phyloP scores from a whole-genome alignment of 768 basidiomycete species.

The Tricholoma bakamatsutake region DNA sequence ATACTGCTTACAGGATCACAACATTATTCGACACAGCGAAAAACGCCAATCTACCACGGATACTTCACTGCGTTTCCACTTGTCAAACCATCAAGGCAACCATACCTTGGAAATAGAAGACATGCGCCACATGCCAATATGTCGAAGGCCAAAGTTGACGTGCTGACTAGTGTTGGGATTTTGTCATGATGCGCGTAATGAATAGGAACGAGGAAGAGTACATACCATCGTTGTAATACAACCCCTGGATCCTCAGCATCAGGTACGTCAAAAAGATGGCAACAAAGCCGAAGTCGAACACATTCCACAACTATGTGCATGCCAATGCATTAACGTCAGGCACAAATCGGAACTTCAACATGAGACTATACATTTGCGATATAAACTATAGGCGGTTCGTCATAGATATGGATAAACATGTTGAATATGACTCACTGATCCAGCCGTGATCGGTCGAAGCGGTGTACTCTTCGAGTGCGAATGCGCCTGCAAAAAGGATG shows the following conservation, averaged over 20 bases:
- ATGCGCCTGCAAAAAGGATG: constrained; percentile 70
- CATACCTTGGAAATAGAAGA: constrained; percentile 74
- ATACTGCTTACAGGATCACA: constrained; percentile 56
- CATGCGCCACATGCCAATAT: constrained; percentile 81
- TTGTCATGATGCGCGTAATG: neutral
- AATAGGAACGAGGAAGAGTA: no score
- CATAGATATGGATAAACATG: neutral
- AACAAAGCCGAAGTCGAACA: constrained; percentile 75
- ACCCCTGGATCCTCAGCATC: constrained; percentile 57
- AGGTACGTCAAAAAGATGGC: constrained; percentile 66
- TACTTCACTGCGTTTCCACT: neutral
- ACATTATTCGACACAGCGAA: constrained; percentile 77
- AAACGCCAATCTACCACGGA: constrained; percentile 55
- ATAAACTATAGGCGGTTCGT: constrained; percentile 49
- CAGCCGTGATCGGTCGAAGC: constrained; percentile 84
- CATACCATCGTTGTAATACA: constrained; percentile 48
- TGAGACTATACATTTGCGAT: constrained; percentile 60
- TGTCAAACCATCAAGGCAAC: neutral
- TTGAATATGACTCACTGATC: constrained; percentile 49
- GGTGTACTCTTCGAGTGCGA: constrained; percentile 83
- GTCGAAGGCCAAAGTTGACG: constrained; percentile 72
- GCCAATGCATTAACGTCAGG: constrained; percentile 1
- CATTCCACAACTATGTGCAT: constrained; percentile 75
- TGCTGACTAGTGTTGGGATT: constrained; percentile 24
- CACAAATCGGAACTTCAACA: neutral